Evolutionary conservation across 139 green algal genomes (phyloP).

Genomic region (Chlorella vulgaris): DNA sequence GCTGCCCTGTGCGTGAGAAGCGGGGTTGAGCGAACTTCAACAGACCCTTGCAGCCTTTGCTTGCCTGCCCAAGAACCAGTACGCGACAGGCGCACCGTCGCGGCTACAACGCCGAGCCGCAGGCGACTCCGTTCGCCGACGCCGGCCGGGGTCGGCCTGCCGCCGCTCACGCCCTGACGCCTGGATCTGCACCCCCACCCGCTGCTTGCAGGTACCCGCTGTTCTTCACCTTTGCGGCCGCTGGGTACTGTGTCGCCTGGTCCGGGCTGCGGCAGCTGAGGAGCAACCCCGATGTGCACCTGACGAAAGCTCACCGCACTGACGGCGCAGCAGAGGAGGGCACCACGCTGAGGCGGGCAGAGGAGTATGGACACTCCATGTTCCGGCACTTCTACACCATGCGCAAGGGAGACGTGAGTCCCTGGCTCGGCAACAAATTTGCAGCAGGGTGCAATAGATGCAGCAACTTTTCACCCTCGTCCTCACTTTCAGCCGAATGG

Average conservation of each 20-base stretch:
- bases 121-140: neutral
- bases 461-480: too few relatives aligned
- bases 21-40: too few relatives aligned
- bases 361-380: conserved; percentile 29
- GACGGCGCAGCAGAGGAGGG: conserved; percentile 22
- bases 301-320: conserved; percentile 17
- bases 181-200: too few relatives aligned
- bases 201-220: too few relatives aligned
- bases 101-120: neutral
- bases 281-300: neutral
- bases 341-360: conserved; percentile 1
- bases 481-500: too few relatives aligned
- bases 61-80: neutral
- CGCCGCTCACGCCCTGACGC: too few relatives aligned
- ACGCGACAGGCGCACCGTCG: neutral
- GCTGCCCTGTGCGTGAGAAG: conserved; percentile 7
- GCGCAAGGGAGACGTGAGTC: neutral
- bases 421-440: neutral
- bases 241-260: too few relatives aligned
- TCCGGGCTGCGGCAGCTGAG: neutral
- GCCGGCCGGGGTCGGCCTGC: neutral
- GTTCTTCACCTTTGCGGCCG: neutral
- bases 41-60: too few relatives aligned
- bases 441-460: neutral
- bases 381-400: conserved; percentile 4